phyloP scores from a whole-genome alignment of 345 rosid genomes.

The Crucihimalaya himalaica region DNA sequence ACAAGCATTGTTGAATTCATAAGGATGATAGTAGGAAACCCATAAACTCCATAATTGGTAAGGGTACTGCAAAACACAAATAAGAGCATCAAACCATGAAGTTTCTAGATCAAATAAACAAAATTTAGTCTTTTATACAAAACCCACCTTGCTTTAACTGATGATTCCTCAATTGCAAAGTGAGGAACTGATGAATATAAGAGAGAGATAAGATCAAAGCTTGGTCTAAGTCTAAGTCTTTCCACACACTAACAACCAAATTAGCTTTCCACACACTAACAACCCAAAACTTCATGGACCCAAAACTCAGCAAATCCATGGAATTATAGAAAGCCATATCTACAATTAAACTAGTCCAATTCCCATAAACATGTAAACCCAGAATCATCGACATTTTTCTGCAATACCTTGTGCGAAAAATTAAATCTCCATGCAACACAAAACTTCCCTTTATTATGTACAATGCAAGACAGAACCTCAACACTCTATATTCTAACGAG shows the following conservation, averaged over 20 bases:
- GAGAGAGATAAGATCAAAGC: constrained; percentile 57
- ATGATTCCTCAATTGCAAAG: constrained; percentile 71
- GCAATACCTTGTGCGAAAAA: neutral
- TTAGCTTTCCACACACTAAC: too few species aligned
- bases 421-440: neutral
- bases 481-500: neutral
- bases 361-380: too few species aligned
- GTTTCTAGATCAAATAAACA: neutral
- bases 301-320: too few species aligned
- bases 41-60: constrained; percentile 85
- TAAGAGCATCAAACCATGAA: neutral
- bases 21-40: constrained; percentile 73
- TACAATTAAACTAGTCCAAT: too few species aligned
- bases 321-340: too few species aligned
- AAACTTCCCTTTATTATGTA: neutral
- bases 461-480: neutral
- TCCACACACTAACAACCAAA: too few species aligned
- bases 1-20: constrained; percentile 66
- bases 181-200: constrained; percentile 65
- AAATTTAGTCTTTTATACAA: neutral
- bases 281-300: too few species aligned
- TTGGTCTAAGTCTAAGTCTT: constrained; percentile 65
- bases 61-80: constrained; percentile 56
- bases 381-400: neutral
- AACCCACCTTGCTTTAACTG: constrained; percentile 74